Evolutionary conservation across 1,284 basidiomycete genomes (phyloP), one percentile per base, ranked within the genome.

Genomic region (Dichomitus squalens): DNA sequence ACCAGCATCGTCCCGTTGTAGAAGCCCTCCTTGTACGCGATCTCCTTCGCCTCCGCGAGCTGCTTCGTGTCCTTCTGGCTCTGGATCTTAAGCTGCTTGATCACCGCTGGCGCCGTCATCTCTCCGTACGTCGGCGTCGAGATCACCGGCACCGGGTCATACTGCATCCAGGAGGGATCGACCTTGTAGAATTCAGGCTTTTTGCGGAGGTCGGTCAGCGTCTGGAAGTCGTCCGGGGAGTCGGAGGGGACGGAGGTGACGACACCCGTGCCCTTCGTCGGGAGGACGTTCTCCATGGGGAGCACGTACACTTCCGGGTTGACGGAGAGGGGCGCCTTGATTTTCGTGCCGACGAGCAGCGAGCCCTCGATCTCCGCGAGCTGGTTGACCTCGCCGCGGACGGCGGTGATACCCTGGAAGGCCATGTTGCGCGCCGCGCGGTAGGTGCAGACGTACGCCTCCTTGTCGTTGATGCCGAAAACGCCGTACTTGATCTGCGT

Each of bases 11-110:
- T 90, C 38, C 96, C 96, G 70, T 83, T 86, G 76, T 97, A 98
- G 81, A 98, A 98, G 49, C 97, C 97, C 74, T 98, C 96, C 80
- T 98, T 98, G 81, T 99, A 99, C 12, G 95, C 92, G 58, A 97
- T 84, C 69, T 98, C 97, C 78, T 99, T 99, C 52, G 97, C 97
- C 73, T 98, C 96, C 6, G 90, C 88, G 33, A 99, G 85, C 74
- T 92, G 92, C 75, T 95, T 95, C 50, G 82, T 82, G 73, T 99
- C 97, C 75, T 96, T 96, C 70, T 96, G 94, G 7, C 93, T 96
- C 70, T 96, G 90, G 68, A 99, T 95, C 80, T 98, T 98, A 66
- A 99, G 75, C 76, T 94, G 79, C 75, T 93, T 89, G 71, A 95
- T 86, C 50, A 99, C 79, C 11, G 87, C 84, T n/a, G 92, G 87